Conservation (phyloP, 2,329 filamentous ascomycete genomes). For the Xylaria sp. region DNA sequence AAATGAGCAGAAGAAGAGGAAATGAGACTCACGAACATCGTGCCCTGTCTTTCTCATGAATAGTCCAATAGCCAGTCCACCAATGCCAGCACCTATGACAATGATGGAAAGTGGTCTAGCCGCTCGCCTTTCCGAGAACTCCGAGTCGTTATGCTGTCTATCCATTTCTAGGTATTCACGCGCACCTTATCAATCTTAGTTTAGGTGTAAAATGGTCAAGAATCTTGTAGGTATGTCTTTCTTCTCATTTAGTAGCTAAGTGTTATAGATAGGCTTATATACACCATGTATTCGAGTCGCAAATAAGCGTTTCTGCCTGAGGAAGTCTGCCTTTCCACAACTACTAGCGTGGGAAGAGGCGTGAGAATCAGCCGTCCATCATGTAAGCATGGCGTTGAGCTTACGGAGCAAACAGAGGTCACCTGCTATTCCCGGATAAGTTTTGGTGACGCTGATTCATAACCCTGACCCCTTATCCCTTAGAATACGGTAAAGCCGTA, state of each 20-base stretch:
- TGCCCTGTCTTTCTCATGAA: constrained; percentile 48
- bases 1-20: neutral
- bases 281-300: neutral
- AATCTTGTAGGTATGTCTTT: neutral
- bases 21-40: constrained; percentile 28
- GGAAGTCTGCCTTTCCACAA: neutral
- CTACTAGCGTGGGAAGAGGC: neutral
- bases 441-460: neutral
- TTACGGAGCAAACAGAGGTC: constrained; percentile 9
- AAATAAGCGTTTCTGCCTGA: neutral
- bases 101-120: constrained; percentile 40
- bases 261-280: neutral
- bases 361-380: constrained; percentile 14
- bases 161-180: constrained; percentile 16
- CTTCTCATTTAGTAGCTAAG: neutral
- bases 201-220: neutral
- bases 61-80: constrained; percentile 55
- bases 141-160: constrained; percentile 8
- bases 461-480: constrained; percentile 3
- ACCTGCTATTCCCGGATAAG: neutral
- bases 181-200: neutral
- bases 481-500: neutral
- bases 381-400: constrained; percentile 18
- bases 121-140: constrained; percentile 32
- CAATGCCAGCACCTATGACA: constrained; percentile 56